Conservation (phyloP, 192 early-diverging fungal genomes). For the Entrophospora sp. region DNA sequence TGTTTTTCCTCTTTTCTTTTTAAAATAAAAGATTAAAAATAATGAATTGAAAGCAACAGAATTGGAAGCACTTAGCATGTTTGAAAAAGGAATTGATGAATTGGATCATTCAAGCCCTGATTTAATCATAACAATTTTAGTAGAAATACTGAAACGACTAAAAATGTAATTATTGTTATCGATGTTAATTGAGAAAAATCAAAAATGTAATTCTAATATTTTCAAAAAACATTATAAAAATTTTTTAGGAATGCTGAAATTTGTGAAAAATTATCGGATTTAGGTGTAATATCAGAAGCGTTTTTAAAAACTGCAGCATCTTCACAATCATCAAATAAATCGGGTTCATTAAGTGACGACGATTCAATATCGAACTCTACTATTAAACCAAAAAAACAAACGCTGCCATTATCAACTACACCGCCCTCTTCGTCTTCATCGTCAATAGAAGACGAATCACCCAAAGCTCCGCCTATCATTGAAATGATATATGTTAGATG, state of each 20-base stretch:
- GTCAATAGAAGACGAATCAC: constrained; percentile 19
- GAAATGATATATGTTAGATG: constrained; percentile 33
- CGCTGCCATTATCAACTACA: background rate
- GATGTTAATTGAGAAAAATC: constrained; percentile 19
- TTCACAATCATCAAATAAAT: too few species aligned
- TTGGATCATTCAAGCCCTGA: constrained; percentile 32
- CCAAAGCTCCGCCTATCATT: constrained; percentile 23
- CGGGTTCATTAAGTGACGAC: too few species aligned
- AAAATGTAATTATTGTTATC: constrained; percentile 20
- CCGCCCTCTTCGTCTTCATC: background rate
- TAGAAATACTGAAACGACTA: constrained; percentile 28
- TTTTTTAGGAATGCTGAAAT: constrained; percentile 18
- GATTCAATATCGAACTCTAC: background rate
- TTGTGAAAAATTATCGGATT: constrained; percentile 9
- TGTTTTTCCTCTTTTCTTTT: background rate
- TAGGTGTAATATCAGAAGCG: background rate
- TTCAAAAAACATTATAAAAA: too few species aligned
- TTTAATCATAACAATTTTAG: constrained; percentile 27
- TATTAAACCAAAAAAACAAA: background rate
- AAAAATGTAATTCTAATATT: constrained; percentile 7
- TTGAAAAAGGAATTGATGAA: constrained; percentile 33
- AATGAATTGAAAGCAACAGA: constrained; percentile 32
- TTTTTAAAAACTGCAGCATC: background rate
- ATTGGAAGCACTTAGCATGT: constrained; percentile 29
- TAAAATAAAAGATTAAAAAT: constrained; percentile 24